Base-by-base conservation (phyloP, 257 asterid species). In the Lycium ferocissimum region DNA sequence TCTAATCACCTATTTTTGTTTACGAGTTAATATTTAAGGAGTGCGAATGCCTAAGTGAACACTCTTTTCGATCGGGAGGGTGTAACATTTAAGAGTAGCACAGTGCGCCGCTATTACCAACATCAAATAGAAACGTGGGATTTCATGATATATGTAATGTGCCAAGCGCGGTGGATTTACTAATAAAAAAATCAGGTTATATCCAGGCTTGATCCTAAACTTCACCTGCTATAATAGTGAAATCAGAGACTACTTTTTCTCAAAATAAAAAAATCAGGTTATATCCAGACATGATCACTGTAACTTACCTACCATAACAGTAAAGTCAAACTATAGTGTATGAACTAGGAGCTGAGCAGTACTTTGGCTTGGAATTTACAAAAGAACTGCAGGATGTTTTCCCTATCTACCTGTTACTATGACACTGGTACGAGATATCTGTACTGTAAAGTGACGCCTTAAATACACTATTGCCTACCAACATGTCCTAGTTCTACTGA, bases 401-500 rank as follows among this genome's bases (percentile, higher is more conserved):
- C 45, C 47, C 9, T 53, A 26, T 26, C 20, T 38, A 51, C 65
- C 9, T 13, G 65, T 8, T 26, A 51, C 40, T 76, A 26, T 3
- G 7, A 53, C 63, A 76, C 63, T 76, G 63, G 63, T 35, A 47
- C 58, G 5, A 7, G 59, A 17, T 40, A 22, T 33, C 84, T 45
- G 76, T 83, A 65, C 45, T 70, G 54, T 40, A 3, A 35, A 33
- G 49, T 33, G 63, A 20, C 89, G 1, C 56, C 45, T 10, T 35
- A 65, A 37, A 79, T 69, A 80, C 40, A 70, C 70, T 61, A 17
- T 49, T 66, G 13, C 47, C 81, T 45, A 66, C 56, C 43, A 18
- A 45, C 63, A 62, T 61, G 58, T 57, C 35, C 45, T 37, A 26
- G 18, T 85, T 89, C 89, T 83, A 87, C 35, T 82, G 85, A 83